Evolutionary conservation across 2,329 filamentous ascomycete genomes (phyloP), one percentile per base, ranked within the genome.

Genomic region (Cylindrodendrum hubeiense): DNA sequence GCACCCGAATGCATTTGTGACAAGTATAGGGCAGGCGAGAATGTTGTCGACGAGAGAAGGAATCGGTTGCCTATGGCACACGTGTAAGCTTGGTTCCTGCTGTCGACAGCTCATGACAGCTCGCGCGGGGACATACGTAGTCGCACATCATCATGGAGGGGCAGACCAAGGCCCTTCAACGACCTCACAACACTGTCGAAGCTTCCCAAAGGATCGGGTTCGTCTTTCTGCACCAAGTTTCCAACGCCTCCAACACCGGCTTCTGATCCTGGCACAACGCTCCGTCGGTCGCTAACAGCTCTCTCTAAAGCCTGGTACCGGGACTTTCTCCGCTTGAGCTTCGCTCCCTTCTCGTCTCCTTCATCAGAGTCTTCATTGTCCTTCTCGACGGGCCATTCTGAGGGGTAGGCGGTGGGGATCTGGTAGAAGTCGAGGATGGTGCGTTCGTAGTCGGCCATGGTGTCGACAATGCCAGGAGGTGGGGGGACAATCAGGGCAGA

Each of bases 21-120:
- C 13, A 99, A 87, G 79, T 98, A 99, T 8, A 97, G 84, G 3
- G 93, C 90, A 2, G 96, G 96, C 1, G 94, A 97, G 82, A 99
- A 99, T 54, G 93, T 95, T 13, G 95, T 98, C 17, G 95, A 98
- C 12, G 95, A 98, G 22, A 99, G 88, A 60, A 99, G 88, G 80
- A 98, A 99, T 68, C 94, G 93, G 77, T 97, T 98, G 63, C 93
- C 91, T 92, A 76, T 52, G 34, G 13, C 53, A 39, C 28, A 9
- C 44, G 37, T 47, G 65, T 76, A 65, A 77, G 70, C 24, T 21
- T 28, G 47, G 34, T 37, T 22, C 21, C 28, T 52, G 33, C 15
- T 39, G 41, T 5, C 24, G 15, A 28, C 47, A 60, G 57, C 49
- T 37, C 55, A 22, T 39, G 30, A 59, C 47, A 60, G 47, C 55